phyloP scores from a whole-genome alignment of 1,139 yeast genomes.

The Cylindricascospora bacillispora region DNA sequence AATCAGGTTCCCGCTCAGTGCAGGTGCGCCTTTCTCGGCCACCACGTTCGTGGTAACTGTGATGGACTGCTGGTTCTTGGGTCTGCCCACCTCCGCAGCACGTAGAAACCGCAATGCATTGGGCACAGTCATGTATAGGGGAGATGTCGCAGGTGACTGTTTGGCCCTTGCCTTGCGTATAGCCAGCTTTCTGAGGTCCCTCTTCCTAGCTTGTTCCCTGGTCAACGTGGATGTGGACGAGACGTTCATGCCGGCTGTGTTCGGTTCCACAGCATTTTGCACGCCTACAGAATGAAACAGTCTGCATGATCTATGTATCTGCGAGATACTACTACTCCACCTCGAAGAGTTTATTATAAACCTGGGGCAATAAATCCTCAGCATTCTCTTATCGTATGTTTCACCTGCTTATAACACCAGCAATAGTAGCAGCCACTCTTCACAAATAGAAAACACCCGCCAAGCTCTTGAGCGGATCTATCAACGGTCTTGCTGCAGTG shows the following conservation, averaged over 20 bases:
- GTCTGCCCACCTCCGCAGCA: conserved; percentile 84
- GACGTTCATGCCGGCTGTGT: conserved; percentile 1
- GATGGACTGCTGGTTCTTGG: conserved; percentile 54
- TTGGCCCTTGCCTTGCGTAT: conserved; percentile 20
- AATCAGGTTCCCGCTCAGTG: conserved; percentile 58
- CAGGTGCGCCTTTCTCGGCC: conserved; percentile 69
- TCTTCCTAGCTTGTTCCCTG: conserved; percentile 21
- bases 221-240: conserved; percentile 10
- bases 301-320: conserved; percentile 1
- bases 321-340: conserved; percentile 1
- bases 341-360: too few species aligned
- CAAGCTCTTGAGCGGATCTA: too few species aligned
- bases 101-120: conserved; percentile 67
- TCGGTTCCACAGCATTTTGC: conserved; percentile 9
- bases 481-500: too few species aligned
- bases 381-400: too few species aligned
- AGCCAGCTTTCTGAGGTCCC: conserved; percentile 20
- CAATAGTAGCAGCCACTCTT: too few species aligned
- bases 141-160: conserved; percentile 36
- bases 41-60: conserved; percentile 55
- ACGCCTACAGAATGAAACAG: conserved; percentile 6
- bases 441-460: too few species aligned
- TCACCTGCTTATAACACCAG: too few species aligned
- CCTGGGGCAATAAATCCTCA: too few species aligned
- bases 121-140: conserved; percentile 60